Conservation (phyloP, 345 rosid species). For the Arabidopsis suecica region DNA sequence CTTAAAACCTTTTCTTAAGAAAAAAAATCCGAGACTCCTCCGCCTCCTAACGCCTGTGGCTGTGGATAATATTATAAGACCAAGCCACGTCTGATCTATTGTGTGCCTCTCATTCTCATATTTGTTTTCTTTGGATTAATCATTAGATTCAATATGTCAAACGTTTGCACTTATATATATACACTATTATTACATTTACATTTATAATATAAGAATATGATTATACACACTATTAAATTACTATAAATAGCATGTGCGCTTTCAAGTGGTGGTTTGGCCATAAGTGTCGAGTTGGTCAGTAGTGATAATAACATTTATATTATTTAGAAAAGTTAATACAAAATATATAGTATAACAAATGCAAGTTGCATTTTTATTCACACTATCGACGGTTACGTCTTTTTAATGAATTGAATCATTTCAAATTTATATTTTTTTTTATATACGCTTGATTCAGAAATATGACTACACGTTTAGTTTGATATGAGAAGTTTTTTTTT, state of each 20-base stretch:
- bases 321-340: slow-evolving; percentile 15
- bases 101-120: slow-evolving; percentile 36
- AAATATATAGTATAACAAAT: not conserved
- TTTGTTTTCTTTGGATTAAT: slow-evolving; percentile 17
- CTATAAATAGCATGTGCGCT: slow-evolving; percentile 21
- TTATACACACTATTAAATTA: not conserved
- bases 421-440: not conserved
- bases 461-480: not conserved
- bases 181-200: not conserved
- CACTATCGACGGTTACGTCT: slow-evolving; percentile 1
- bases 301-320: slow-evolving; percentile 4
- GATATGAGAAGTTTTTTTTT: not conserved
- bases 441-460: not conserved
- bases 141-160: slow-evolving; percentile 32
- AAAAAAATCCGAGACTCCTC: not conserved
- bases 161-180: slow-evolving; percentile 20
- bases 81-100: not conserved
- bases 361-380: slow-evolving; percentile 37
- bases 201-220: not conserved
- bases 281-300: slow-evolving; percentile 24
- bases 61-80: slow-evolving; percentile 28
- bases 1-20: not conserved
- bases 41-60: not conserved
- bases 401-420: not conserved
- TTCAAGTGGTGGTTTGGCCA: slow-evolving; percentile 40